Conservation (phyloP, 306 rosid genomes). For the Ammopiptanthus mongolicus region DNA sequence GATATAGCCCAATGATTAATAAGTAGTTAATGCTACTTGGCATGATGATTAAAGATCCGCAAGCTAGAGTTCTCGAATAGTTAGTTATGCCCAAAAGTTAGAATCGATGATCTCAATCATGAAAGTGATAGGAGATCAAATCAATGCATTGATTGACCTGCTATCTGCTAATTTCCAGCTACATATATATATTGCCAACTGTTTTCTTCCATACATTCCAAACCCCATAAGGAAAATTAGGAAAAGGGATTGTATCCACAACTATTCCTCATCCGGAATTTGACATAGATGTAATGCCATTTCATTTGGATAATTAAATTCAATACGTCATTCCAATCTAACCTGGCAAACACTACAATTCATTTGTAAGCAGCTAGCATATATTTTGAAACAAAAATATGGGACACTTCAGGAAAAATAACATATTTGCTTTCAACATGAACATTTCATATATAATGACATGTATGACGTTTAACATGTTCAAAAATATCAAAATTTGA, state of each 20-base stretch:
- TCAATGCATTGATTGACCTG: neutral
- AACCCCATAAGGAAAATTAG: neutral
- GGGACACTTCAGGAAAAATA: neutral
- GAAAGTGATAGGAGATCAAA: conserved; percentile 24
- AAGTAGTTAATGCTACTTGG: neutral
- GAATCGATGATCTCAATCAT: neutral
- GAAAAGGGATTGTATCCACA: neutral
- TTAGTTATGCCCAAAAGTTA: conserved; percentile 18
- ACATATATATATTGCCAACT: conserved; percentile 18
- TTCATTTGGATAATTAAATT: neutral
- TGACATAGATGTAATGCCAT: neutral
- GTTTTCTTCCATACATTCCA: neutral
- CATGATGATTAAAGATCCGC: neutral
- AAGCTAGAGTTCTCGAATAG: neutral
- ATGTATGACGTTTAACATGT: neutral
- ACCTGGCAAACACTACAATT: neutral
- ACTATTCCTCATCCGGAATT: neutral
- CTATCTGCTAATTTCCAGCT: conserved; percentile 43
- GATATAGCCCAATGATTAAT: neutral
- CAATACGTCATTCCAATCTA: neutral
- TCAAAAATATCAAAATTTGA: neutral
- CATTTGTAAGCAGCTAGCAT: neutral
- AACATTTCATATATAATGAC: neutral
- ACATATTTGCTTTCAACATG: neutral
- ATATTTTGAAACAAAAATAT: neutral